These are phyloP conservation scores for Rutstroemia sydowiana DNA, from an alignment of 2,329 filamentous ascomycete genomes.

Conservation along the genomic window DNA sequence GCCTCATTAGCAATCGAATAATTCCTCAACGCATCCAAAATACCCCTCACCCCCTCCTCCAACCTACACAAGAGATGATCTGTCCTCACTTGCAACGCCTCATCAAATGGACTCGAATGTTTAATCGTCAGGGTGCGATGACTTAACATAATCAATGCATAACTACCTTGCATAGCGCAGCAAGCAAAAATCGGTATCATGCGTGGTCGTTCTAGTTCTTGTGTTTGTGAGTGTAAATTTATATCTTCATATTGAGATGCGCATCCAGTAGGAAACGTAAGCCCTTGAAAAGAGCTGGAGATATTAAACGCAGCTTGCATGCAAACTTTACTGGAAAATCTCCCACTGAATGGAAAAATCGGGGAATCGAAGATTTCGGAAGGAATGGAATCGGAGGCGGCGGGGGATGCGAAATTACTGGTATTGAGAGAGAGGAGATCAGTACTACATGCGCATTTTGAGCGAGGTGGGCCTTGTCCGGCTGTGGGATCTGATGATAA, in stretches of 20 bases:
- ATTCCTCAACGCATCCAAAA: conserved; percentile 21
- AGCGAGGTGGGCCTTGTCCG: neutral
- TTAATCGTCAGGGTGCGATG: conserved; percentile 20
- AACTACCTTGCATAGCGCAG: conserved; percentile 31
- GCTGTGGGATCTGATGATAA: conserved; percentile 24
- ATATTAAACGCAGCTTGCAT: conserved; percentile 43
- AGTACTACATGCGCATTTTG: conserved; percentile 4
- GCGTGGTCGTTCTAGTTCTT: conserved; percentile 19
- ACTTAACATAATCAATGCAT: conserved; percentile 30
- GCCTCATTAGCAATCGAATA: conserved; percentile 25
- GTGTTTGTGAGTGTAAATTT: too few species aligned
- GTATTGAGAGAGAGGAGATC: neutral
- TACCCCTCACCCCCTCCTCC: conserved; percentile 16
- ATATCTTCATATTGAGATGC: conserved; percentile 10
- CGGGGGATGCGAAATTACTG: conserved; percentile 2
- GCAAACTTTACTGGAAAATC: conserved; percentile 42
- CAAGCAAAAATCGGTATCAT: conserved; percentile 31
- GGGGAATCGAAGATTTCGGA: conserved; percentile 12
- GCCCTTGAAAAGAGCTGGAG: conserved; percentile 37
- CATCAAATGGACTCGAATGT: neutral
- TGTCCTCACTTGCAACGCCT: neutral
- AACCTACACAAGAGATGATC: conserved; percentile 17
- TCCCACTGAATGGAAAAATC: conserved; percentile 38
- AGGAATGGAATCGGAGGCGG: neutral
- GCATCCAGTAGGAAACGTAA: conserved; percentile 45